Base-by-base conservation (phyloP, 2,329 filamentous ascomycete species). In the Sporothrix euskadiensis region DNA sequence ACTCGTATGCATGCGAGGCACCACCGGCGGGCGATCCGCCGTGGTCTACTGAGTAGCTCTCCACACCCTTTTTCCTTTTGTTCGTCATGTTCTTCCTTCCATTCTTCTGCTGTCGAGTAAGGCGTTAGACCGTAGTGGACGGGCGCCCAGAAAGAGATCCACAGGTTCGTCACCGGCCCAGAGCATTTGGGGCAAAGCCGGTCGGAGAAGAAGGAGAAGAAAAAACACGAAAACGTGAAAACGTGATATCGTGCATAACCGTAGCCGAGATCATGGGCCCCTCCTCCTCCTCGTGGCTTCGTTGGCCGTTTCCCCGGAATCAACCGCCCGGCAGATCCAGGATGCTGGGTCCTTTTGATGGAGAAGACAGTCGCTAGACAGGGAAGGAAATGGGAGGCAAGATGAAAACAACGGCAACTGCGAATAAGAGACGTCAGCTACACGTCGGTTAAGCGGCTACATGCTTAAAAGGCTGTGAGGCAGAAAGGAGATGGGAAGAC, bases 401-500 rank as follows among this genome's bases (percentile, higher is more conserved):
- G 12, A 59, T 35, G 56, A 35, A 35, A 59, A 49, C 14, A 49
- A 49, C 14, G 14, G 26, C 56, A 39, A 56, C 52, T 5, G 12
- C 16, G 56, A 35, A 10, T 57, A 26, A 35, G 7, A 35, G 41
- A 66, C 22, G 59, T 8, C 63, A 32, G 65, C 26, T 26, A 47
- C 1, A 9, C 1, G 47, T 19, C 73, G 70, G 49, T n/a, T 73
- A 74, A 73, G 73, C n/a, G 71, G 69, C 57, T 61, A 61, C 39
- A n/a, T 16, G 57, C 57, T 39, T 61, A 61, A 39, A 39, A 47
- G 39, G 61, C 22, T 47, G 14, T 19, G n/a, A 65, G 59, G 39
- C 19, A 22, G 44, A 14, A 39, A 65, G 9, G 30, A 30, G 52
- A 56, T 44, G 44, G 14, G 52, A 56, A 56, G 52, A 41, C 39